A percentile compares a stretch with the other conserved stretches of the same genome.
These are phyloP conservation scores for Agarophyton chilense DNA, from an alignment of 23 red algal species.

Conservation along the genomic window DNA sequence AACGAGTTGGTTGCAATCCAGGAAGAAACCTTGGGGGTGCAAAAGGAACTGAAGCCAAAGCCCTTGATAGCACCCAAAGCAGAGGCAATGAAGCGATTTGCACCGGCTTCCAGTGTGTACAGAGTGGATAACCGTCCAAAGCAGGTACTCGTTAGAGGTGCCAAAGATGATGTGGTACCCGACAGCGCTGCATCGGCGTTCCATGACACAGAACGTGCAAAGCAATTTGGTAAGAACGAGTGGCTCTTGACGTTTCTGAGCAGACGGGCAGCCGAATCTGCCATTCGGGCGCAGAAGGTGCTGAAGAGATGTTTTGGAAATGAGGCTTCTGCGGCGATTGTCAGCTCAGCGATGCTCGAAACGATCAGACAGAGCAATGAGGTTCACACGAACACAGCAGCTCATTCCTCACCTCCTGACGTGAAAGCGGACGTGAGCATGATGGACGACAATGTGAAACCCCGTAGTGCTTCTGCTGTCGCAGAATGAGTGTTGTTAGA, in stretches of 20 bases:
- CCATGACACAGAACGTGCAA: conserved; percentile 47
- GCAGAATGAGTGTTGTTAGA: neutral
- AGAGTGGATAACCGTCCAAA: conserved; percentile 57
- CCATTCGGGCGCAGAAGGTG: conserved; percentile 29
- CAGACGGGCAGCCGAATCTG: conserved; percentile 59
- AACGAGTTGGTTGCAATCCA: conserved; percentile 30
- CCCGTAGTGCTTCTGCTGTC: conserved; percentile 2
- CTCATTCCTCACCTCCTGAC: neutral
- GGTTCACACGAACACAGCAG: neutral
- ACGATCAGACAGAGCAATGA: neutral
- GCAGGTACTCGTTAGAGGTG: conserved; percentile 42
- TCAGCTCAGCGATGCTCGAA: conserved; percentile 23
- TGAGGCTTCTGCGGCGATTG: conserved; percentile 14
- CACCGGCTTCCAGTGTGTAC: neutral
- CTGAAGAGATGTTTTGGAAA: conserved; percentile 54
- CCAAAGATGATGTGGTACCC: conserved; percentile 18
- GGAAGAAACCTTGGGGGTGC: conserved; percentile 12
- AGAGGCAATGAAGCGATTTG: neutral
- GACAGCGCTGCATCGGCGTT: conserved; percentile 43
- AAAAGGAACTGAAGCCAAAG: conserved; percentile 23
- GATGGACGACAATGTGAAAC: conserved; percentile 15
- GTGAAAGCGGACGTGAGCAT: conserved; percentile 21
- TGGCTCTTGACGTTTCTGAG: conserved; percentile 53
- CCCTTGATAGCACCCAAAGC: neutral
- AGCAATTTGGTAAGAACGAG: conserved; percentile 25